Evolutionary conservation across 106 monocot species (phyloP), one percentile per base, ranked within the genome.

Genomic region (Dendrobium officinale): DNA sequence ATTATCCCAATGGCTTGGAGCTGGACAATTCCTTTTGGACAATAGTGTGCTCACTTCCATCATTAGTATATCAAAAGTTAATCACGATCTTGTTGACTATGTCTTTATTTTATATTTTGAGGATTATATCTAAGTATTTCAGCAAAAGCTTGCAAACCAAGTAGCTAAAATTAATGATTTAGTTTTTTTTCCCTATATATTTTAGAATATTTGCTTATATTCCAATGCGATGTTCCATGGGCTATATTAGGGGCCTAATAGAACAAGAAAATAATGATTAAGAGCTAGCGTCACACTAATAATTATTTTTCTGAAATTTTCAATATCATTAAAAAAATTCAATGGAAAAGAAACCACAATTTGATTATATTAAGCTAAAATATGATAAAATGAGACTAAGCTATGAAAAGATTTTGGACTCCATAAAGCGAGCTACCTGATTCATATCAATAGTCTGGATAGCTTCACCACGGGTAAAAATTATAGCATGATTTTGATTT

Each of bases 371-470:
- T 66, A n/a, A 66, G 64, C 64, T 66, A 24, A 66, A 51, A 13
- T 1, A 51, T 51, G 13, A 51, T 51, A 51, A 51, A 51, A 66
- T 26, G 26, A 66, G 24, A 64, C 24, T n/a, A 66, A 66, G 26
- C 64, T 26, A 24, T 66, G 24, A 15, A 37, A 70, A 26, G 10
- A 29, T 15, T 70, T 61, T 33, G 40, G 15, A 33, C 29, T 37
- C 3, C 0, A 70, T 29, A 33, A 29, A 70, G 70, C 17, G 72
- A 26, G 27, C 18, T 56, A 97, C 97, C 97, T 97, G 97, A 86
- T 97, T 97, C 97, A 97, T 97, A 78, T 97, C 97, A 82, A 97
- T 97, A 37, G 97, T 94, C 78, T 97, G 97, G 68, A 97, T 83
- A 70, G 97, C 97, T 80, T 94, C 94, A 15, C 97, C 96, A 78